Evolutionary conservation across 352 stramenopile genomes (phyloP).

Genomic region (Phytopythium sindhum): DNA sequence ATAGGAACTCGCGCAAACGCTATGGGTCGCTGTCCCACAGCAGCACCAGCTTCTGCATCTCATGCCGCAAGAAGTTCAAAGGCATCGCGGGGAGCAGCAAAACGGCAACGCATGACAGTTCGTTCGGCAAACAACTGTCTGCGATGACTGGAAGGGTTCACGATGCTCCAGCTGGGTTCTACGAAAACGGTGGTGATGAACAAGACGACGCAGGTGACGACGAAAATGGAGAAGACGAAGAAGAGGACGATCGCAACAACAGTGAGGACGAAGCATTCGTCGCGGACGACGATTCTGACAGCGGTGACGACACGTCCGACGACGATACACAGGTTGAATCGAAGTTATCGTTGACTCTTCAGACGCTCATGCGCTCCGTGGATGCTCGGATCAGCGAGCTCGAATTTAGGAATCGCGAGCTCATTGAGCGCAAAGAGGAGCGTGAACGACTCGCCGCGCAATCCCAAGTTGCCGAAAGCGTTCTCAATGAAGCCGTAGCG

Average conservation of each 20-base stretch:
- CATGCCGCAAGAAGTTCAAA: constrained; percentile 4
- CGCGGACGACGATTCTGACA: constrained; percentile 17
- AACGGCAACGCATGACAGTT: neutral
- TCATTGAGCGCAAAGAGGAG: constrained; percentile 55
- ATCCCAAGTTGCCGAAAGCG: neutral
- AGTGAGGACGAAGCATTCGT: constrained; percentile 11
- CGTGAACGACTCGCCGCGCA: constrained; percentile 19
- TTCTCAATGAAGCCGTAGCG: constrained; percentile 2
- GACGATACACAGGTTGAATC: constrained; percentile 6
- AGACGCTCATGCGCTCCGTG: constrained; percentile 30
- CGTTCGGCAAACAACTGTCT: constrained; percentile 3
- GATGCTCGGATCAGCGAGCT: constrained; percentile 40
- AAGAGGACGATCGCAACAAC: neutral
- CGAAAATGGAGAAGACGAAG: neutral
- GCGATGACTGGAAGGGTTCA: neutral
- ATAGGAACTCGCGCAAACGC: neutral
- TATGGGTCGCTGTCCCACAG: neutral
- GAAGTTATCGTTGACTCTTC: constrained; percentile 14
- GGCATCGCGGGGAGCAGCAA: neutral
- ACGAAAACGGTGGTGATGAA: constrained; percentile 13
- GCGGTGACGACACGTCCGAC: constrained; percentile 16
- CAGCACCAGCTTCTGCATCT: constrained; percentile 1
- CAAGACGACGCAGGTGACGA: constrained; percentile 18
- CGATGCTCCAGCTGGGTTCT: neutral
- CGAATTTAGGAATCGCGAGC: constrained; percentile 33